A percentile compares a stretch with the other conserved stretches of the same genome.
These are phyloP conservation scores for Ceratocystis harringtonii DNA, from an alignment of 2,329 filamentous ascomycete genomes.

Conservation along the genomic window DNA sequence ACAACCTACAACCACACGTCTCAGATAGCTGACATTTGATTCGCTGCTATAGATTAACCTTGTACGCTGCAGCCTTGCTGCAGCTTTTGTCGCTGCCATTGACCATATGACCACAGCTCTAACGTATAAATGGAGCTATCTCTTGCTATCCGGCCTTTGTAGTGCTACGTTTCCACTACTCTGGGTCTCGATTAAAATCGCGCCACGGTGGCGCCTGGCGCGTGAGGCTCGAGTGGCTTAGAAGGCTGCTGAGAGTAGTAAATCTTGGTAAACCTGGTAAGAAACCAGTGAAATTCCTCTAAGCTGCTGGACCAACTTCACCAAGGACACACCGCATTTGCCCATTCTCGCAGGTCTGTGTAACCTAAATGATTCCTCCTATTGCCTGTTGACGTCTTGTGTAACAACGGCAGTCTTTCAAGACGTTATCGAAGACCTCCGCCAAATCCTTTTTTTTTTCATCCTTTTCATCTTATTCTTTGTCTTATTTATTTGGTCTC, in stretches of 20 bases:
- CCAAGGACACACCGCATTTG: no score
- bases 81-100: slow-evolving; percentile 22
- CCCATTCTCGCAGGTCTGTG: not conserved
- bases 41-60: slow-evolving; percentile 21
- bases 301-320: no score
- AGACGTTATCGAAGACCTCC: no score
- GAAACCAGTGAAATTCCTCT: not conserved
- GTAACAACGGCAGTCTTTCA: not conserved
- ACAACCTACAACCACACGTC: not conserved
- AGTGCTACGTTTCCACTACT: slow-evolving; percentile 18
- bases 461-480: no score
- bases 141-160: slow-evolving; percentile 19
- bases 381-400: not conserved
- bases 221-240: not conserved
- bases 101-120: slow-evolving; percentile 21
- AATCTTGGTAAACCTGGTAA: not conserved
- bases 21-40: no score
- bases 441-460: no score
- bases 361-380: not conserved
- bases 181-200: slow-evolving; percentile 20
- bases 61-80: slow-evolving; percentile 22
- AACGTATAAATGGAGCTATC: slow-evolving; percentile 19
- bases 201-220: slow-evolving; percentile 19
- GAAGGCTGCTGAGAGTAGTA: no score
- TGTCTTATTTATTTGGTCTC: no score